These are phyloP conservation scores for Acer negundo DNA, from an alignment of 345 rosid species.

Conservation along the genomic window DNA sequence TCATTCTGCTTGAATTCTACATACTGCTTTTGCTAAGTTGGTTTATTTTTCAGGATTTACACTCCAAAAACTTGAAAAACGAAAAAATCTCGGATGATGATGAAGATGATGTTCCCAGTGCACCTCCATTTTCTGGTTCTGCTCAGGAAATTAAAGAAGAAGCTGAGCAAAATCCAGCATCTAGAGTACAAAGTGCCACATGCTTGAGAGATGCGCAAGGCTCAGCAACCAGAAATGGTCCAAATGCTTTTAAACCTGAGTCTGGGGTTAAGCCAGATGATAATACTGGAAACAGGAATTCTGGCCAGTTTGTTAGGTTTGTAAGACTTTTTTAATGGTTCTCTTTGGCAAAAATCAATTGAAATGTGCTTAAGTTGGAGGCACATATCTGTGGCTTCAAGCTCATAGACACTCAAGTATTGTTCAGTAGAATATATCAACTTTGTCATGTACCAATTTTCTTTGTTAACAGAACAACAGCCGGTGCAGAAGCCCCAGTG, in stretches of 20 bases:
- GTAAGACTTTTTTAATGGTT: conserved; percentile 15
- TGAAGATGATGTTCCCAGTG: conserved; percentile 77
- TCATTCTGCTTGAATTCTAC: neutral
- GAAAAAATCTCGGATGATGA: conserved; percentile 49
- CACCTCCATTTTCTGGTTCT: conserved; percentile 77
- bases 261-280: conserved; percentile 39
- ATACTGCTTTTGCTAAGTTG: conserved; percentile 3
- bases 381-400: neutral
- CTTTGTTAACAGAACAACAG: conserved; percentile 45
- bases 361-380: neutral
- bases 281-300: conserved; percentile 39
- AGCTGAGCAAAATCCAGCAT: conserved; percentile 29
- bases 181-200: conserved; percentile 23
- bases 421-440: neutral
- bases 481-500: conserved; percentile 50
- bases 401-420: neutral
- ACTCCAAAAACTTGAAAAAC: conserved; percentile 29
- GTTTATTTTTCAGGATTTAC: conserved; percentile 47
- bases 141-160: conserved; percentile 50
- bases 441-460: neutral
- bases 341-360: conserved; percentile 5
- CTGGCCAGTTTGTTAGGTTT: conserved; percentile 61
- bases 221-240: conserved; percentile 29
- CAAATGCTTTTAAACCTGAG: conserved; percentile 27
- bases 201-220: conserved; percentile 20